Conservation (phyloP, 192 early-diverging fungal species). For the Powellomyces hirtus region DNA sequence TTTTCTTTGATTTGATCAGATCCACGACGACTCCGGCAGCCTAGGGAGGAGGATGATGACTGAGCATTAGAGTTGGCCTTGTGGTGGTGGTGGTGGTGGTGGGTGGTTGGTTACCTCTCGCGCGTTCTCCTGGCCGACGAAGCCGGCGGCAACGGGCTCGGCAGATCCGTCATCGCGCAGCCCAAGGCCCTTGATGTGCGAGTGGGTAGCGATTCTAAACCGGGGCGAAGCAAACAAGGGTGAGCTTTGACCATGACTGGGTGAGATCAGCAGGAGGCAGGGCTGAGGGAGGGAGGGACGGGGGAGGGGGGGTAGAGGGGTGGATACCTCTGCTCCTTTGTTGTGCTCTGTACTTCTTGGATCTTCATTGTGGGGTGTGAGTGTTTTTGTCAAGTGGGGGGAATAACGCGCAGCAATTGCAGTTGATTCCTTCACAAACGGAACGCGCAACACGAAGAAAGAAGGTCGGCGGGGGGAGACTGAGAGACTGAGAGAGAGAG, state of each 20-base stretch:
- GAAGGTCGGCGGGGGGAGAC: too few species aligned
- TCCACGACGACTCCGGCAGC: conserved; percentile 94
- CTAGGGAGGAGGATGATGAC: conserved; percentile 33
- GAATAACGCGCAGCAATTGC: too few species aligned
- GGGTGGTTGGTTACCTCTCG: conserved; percentile 73
- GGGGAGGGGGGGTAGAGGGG: neutral
- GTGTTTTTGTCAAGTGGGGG: too few species aligned
- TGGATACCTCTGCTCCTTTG: conserved; percentile 80
- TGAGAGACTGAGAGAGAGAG: too few species aligned
- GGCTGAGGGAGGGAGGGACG: neutral
- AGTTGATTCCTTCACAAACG: too few species aligned
- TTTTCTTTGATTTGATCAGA: conserved; percentile 91
- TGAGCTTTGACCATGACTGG: neutral
- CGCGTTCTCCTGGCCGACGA: conserved; percentile 96
- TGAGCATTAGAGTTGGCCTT: neutral
- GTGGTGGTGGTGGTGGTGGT: neutral
- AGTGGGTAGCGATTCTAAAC: conserved; percentile 77
- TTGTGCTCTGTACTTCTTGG: conserved; percentile 85
- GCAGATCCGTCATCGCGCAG: conserved; percentile 83
- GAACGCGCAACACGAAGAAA: too few species aligned
- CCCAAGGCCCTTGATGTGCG: conserved; percentile 96
- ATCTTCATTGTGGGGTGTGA: conserved; percentile 92
- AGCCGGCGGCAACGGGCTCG: conserved; percentile 83
- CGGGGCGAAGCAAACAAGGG: neutral
- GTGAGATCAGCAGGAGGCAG: neutral